These are phyloP conservation scores for Mortierella sp. DNA, from an alignment of 371 early-diverging fungal genomes.

Conservation along the genomic window DNA sequence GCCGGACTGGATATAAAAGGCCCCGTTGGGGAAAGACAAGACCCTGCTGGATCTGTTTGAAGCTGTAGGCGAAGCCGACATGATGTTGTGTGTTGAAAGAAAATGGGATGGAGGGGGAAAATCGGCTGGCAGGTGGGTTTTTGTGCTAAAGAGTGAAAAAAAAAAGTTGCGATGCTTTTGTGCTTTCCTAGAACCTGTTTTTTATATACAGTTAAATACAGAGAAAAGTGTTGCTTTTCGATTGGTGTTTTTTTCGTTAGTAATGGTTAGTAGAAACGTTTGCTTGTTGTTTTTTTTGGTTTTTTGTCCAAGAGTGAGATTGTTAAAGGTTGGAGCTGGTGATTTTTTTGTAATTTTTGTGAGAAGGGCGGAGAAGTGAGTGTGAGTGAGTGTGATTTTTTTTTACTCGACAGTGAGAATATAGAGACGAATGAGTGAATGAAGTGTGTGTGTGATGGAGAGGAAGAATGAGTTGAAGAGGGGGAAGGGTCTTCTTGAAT, in stretches of 20 bases:
- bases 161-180: constrained; percentile 7
- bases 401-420: constrained; percentile 1
- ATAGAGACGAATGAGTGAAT: constrained; percentile 1
- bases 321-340: neutral
- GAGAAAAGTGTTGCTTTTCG: constrained; percentile 13
- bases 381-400: neutral
- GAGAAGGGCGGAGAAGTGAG: neutral
- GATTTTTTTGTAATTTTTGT: neutral
- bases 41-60: constrained; percentile 44
- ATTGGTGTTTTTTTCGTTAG: constrained; percentile 35
- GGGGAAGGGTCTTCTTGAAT: constrained; percentile 32
- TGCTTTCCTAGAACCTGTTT: constrained; percentile 3
- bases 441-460: neutral
- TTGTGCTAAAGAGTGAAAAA: neutral
- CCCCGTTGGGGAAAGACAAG: constrained; percentile 48
- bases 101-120: neutral
- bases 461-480: constrained; percentile 15
- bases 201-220: constrained; percentile 41
- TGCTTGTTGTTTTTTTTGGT: constrained; percentile 21
- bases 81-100: constrained; percentile 8
- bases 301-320: constrained; percentile 5
- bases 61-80: constrained; percentile 41
- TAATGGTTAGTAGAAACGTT: constrained; percentile 31
- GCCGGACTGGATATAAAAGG: constrained; percentile 49
- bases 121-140: neutral